Evolutionary conservation across 2,329 filamentous ascomycete species (phyloP), one percentile per base, ranked within the genome.

Genomic region (Sporothrix globosa): DNA sequence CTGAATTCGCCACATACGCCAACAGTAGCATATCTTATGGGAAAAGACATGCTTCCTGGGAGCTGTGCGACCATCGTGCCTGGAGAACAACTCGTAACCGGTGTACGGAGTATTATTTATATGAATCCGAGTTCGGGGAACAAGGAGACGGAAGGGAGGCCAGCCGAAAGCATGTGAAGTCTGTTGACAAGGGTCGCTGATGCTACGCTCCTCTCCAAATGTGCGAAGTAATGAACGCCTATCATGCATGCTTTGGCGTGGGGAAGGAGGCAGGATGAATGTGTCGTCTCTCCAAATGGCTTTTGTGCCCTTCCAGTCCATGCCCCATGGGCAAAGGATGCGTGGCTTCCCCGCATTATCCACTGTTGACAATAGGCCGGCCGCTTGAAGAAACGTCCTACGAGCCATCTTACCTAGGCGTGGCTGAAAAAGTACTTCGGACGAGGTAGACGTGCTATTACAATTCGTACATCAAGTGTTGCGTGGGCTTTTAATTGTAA

Each of bases 91-190:
- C 44, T 2, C 34, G 56, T 41, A 44, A n/a, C n/a, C 41, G 19
- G 34, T 34, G 34, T 34, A 34, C 41, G 19, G 34, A 7, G 34
- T 34, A 34, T 34, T 34, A 6, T 34, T 34, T 34, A 9, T 34
- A 9, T 27, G 41, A 48, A 46, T 63, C 60, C 41, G 41, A 48
- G 60, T 24, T 41, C 44, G 39, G 39, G 58, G 41, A 48, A 48
- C 48, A 46, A 27, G n/a, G 27, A 48, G 5, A 14, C 58, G 48
- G 24, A 41, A 34, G 34, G 30, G 30, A 4, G 34, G 54, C 52
- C 24, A 5, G 34, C 58, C 19, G 39, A 44, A 63, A 63, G 60
- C 60, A 63, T 63, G 60, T 63, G 60, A 63, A 44, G 56, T 34
- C 27, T 24, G 54, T 4, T 4, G 30, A 39, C 56, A 41, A 21